Percentiles rank a stretch among this genome's conserved stretches.
Conservation (phyloP, 192 early-diverging fungal genomes). For the Coemansia sp. region DNA sequence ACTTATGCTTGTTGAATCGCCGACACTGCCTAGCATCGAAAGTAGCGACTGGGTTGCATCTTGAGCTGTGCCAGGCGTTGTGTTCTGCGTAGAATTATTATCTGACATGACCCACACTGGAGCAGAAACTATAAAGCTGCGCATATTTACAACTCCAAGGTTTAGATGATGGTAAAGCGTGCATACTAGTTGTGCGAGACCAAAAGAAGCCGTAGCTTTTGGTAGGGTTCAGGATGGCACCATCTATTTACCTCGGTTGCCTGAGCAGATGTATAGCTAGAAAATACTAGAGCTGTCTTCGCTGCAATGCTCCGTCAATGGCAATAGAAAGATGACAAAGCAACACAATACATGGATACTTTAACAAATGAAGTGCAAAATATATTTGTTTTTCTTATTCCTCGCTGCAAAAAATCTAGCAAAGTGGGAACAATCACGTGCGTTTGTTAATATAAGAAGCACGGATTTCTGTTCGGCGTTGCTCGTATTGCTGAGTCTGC, state of each 20-base stretch:
- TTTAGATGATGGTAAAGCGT: neutral
- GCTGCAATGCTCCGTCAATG: neutral
- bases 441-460: neutral
- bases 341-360: neutral
- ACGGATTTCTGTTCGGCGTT: slow-evolving; percentile 4
- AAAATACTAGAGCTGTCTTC: neutral
- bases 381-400: slow-evolving; percentile 3
- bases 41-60: slow-evolving; percentile 7
- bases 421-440: slow-evolving; percentile 13
- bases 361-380: neutral
- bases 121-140: neutral
- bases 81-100: neutral
- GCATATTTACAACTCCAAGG: neutral
- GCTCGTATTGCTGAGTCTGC: slow-evolving; percentile 17
- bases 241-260: slow-evolving; percentile 2
- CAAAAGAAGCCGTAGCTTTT: neutral
- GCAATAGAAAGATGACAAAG: neutral
- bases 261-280: neutral
- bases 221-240: neutral
- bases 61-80: neutral
- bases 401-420: neutral
- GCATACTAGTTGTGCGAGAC: neutral
- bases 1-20: neutral
- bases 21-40: neutral
- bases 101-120: neutral